A percentile compares a stretch with the other conserved stretches of the same genome.
Conservation (phyloP, 108 stramenopile species). For the Epipyxis sp. region DNA sequence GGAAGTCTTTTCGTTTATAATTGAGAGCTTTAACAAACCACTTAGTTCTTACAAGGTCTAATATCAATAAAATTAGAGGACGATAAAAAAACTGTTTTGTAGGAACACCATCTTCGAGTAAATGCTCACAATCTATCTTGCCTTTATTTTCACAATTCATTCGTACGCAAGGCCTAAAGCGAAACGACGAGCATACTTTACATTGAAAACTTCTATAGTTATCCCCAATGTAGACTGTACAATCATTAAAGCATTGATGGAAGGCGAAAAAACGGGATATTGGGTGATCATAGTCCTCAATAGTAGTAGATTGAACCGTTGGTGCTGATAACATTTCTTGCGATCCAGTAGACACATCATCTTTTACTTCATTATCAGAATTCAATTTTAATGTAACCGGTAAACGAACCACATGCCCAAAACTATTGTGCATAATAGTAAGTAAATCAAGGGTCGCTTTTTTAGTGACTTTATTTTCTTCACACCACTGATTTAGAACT, state of each 20-base stretch:
- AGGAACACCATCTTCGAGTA: conserved; percentile 16
- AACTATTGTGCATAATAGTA: conserved; percentile 11
- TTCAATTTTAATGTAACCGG: conserved; percentile 8
- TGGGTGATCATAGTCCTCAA: conserved; percentile 18
- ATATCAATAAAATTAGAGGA: conserved; percentile 6
- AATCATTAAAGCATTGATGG: conserved; percentile 25
- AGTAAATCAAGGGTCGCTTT: too few species aligned
- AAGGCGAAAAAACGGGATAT: not conserved
- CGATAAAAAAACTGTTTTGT: conserved; percentile 16
- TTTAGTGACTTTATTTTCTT: too few species aligned
- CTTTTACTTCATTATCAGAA: conserved; percentile 10
- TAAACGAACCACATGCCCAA: not conserved
- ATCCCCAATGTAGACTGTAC: conserved; percentile 21
- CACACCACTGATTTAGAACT: too few species aligned
- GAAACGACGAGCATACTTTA: not conserved
- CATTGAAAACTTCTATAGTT: conserved; percentile 3
- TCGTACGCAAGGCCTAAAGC: not conserved
- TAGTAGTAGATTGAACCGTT: conserved; percentile 12
- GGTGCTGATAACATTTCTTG: not conserved
- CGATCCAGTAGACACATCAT: not conserved
- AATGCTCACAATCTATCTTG: not conserved
- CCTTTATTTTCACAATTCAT: not conserved
- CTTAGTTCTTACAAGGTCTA: conserved; percentile 19
- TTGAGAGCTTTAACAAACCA: conserved; percentile 24
- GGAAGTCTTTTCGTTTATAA: conserved; percentile 7